Base-by-base conservation (phyloP, 2,329 filamentous ascomycete genomes). In the Nothophaeocryptopus gaeumannii region DNA sequence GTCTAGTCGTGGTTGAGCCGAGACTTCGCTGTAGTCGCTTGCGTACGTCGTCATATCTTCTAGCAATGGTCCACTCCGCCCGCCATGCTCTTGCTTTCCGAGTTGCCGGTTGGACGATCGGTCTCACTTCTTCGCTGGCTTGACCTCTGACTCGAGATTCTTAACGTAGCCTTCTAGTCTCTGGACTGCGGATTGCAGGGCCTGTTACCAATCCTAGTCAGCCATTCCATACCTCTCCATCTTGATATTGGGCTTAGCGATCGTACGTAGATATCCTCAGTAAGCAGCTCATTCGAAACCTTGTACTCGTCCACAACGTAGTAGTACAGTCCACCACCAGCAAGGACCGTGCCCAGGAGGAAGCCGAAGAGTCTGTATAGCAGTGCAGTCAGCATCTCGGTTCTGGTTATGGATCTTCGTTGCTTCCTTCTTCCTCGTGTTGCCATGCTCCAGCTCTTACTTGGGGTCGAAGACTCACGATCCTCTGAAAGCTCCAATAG, bases 221-320 rank as follows among this genome's bases (percentile, higher is more conserved):
- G n/a, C n/a, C n/a, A n/a, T n/a, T n/a, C n/a, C n/a, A n/a, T n/a
- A n/a, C n/a, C n/a, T n/a, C n/a, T n/a, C n/a, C n/a, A n/a, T n/a
- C n/a, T n/a, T n/a, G n/a, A n/a, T n/a, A n/a, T n/a, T n/a, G n/a
- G n/a, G n/a, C n/a, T n/a, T n/a, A n/a, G n/a, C n/a, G n/a, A n/a
- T n/a, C 89, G 72, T 81, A 96, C 92, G 73, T 92, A 92, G 70
- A 97, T 96, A 73, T 97, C 92, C 74, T 96, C 90, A 54, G 86
- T 92, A 72, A 97, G 77, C 66, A 96, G 80, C 74, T 95, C 88
- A 75, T 96, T 97, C 61, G 89, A 88, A 37, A 90, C 79, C 74
- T 90, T 89, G 78, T 96, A 97, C 72, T 97, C 91, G 69, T 92
- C 84, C 63, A 97, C 75, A 59, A 96, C 82, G 71, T 97, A 97